Base-by-base conservation (phyloP, 768 basidiomycete species). In the Panellus pusillus region DNA sequence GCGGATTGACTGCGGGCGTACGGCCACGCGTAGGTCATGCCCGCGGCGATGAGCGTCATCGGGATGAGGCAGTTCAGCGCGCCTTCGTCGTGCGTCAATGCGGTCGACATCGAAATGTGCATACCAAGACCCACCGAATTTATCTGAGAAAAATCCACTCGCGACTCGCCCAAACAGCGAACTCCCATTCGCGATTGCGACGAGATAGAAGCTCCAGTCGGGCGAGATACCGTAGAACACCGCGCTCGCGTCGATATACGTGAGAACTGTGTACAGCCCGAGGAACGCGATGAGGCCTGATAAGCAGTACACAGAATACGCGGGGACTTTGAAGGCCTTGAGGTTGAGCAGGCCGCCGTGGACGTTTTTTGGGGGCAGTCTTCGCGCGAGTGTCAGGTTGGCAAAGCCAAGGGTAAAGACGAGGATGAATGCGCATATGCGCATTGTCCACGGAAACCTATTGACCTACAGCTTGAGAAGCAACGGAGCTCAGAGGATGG, bases 371-470 rank as follows among this genome's bases (percentile, higher is more conserved):
- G 83, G 79, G 0, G 84, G 82, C 0, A 87, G 71, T 1, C 84
- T 75, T 45, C 81, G 74, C 50, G 70, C 64, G 14, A 74, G 48
- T 17, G 66, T 62, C 15, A 84, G 54, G 64, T 82, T 85, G 5
- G 78, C 73, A 24, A 82, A 60, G 6, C 76, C 77, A 13, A 88
- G 71, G n/a, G 75, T 64, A 20, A 74, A 56, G 6, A 83, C 56
- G 4, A 86, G 57, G 12, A 86, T 79, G 57, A 87, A 83, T 2
- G 75, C 85, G 47, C 87, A 67, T 43, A 84, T 79, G 20, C 86
- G 78, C 78, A 87, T 79, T 0, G 87, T 82, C 86, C 86, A 87
- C 43, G 75, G 74, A 67, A 89, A 89, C 4, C 85, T 87, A 45
- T 31, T 27, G 3, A 9, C 32, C 29, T 8, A 52, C 24, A 12